Base-by-base conservation (phyloP, 202 grass and related monocot species). In the Saccharum hybrid region DNA sequence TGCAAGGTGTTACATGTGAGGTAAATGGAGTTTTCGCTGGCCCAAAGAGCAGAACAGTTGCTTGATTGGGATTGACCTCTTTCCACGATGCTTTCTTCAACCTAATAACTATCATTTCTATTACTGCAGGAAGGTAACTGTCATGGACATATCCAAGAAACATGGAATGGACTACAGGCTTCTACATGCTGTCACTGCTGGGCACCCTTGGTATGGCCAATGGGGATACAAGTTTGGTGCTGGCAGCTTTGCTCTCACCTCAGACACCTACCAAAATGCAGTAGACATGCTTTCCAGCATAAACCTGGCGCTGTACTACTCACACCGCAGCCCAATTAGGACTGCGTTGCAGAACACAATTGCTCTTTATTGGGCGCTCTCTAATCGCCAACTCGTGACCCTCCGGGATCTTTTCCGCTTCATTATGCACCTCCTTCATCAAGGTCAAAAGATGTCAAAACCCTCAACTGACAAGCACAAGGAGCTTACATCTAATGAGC, bases 61-160 rank as follows among this genome's bases (percentile, higher is more conserved):
- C 33, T 57, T 54, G 18, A 33, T 15, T 39, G 33, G 23, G 41
- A 49, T 39, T 51, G 38, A 51, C 7, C 16, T 23, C 42, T 73
- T 38, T 45, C 37, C 15, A 33, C 67, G 33, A 37, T 80, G 13
- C 9, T 57, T 18, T 4, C 48, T 64, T 8, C 39, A 52, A 70
- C 23, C 5, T 26, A 54, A 52, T 26, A 45, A 30, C 30, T 19
- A 42, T 22, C 40, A 6, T 57, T 80, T 73, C 4, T 7, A 39
- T 83, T 10, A 21, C 31, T 82, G 75, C 89, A 98, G 96, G 78
- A 98, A 96, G 81, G 96, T 98, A 13, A 98, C 91, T 42, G 96
- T 98, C 28, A 94, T 98, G 93, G 96, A 98, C 71, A 94, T 94
- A 78, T 98, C 96, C 38, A 96, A 96, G 80, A 98, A 98, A 83